Base-by-base conservation (phyloP, 2,329 filamentous ascomycete species). In the Didymella keratinophila region DNA sequence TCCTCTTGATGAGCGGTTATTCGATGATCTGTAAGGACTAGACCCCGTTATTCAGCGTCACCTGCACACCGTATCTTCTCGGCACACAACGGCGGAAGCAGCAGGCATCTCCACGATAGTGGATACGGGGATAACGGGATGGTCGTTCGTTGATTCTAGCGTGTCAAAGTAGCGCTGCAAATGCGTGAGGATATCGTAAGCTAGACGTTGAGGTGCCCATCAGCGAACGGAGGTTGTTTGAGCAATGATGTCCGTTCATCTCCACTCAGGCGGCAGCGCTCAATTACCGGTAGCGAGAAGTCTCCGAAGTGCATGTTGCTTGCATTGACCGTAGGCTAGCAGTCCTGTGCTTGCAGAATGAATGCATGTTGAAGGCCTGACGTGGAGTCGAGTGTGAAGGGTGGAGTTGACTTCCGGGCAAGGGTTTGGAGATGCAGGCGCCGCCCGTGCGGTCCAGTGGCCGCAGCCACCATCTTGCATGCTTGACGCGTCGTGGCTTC, bases 41-140 rank as follows among this genome's bases (percentile, higher is more conserved):
- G 45, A 42, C 45, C 53, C 41, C 47, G 18, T 28, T 44, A 43
- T 45, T 57, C 50, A 45, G 54, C 52, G 52, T 62, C 53, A 56
- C 52, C 44, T 53, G 52, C 58, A 53, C 58, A 60, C 58, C 58
- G 58, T 54, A 56, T 53, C 44, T 56, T 50, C 42, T 48, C 48
- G 47, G 48, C 52, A 52, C 37, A 32, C 20, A 55, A 34, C 32
- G 23, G 36, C 50, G 37, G 43, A 25, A 16, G 28, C 2, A 20
- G 28, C 14, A 20, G 30, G 44, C 50, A 46, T 36, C 36, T 34
- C 41, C 11, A 52, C 56, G 36, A 58, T 53, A 64, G 56, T 59
- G 46, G 52, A 30, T 43, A 56, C 32, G 30, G 52, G 41, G 52
- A 58, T 21, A 36, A 37, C 28, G 46, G 52, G 34, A 37, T 8